These are phyloP conservation scores for Agaricus blazei DNA, from an alignment of 768 basidiomycete species.

Conservation along the genomic window DNA sequence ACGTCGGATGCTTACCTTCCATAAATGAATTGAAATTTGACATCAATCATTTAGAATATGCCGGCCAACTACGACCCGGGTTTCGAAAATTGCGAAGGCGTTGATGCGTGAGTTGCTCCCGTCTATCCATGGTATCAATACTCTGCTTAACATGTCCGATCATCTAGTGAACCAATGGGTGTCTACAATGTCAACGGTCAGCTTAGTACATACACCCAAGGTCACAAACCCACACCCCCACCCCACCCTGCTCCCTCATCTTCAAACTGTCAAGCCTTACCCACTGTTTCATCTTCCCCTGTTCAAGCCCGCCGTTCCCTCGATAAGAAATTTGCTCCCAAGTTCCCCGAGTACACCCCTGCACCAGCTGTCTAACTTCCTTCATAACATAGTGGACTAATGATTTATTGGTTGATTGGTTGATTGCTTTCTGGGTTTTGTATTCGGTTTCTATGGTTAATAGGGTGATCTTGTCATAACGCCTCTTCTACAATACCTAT, in stretches of 20 bases:
- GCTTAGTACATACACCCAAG: constrained; percentile 64
- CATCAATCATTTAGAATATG: constrained; percentile 52
- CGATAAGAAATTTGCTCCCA: constrained; percentile 9
- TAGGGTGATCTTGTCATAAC: too few relatives aligned
- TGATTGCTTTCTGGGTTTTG: too few relatives aligned
- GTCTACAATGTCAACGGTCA: constrained; percentile 49
- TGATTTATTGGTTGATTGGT: too few relatives aligned
- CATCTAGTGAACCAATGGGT: constrained; percentile 51
- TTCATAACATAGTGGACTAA: background rate
- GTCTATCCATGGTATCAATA: background rate
- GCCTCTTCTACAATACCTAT: too few relatives aligned
- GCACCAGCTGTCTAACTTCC: constrained; percentile 6
- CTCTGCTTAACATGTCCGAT: background rate
- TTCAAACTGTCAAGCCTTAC: constrained; percentile 52
- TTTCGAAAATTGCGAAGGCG: constrained; percentile 65
- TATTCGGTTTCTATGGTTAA: too few relatives aligned
- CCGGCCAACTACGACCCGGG: constrained; percentile 58
- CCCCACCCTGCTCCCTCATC: constrained; percentile 57
- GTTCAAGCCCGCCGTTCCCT: constrained; percentile 14
- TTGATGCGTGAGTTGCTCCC: constrained; percentile 37
- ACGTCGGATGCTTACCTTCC: constrained; percentile 10
- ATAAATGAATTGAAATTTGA: background rate
- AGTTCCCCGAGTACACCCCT: constrained; percentile 18
- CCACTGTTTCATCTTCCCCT: constrained; percentile 27
- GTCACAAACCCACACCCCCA: constrained; percentile 48